A percentile compares a stretch with the other conserved stretches of the same genome.
phyloP scores from a whole-genome alignment of 768 basidiomycete genomes.

The Trametes coccinea region DNA sequence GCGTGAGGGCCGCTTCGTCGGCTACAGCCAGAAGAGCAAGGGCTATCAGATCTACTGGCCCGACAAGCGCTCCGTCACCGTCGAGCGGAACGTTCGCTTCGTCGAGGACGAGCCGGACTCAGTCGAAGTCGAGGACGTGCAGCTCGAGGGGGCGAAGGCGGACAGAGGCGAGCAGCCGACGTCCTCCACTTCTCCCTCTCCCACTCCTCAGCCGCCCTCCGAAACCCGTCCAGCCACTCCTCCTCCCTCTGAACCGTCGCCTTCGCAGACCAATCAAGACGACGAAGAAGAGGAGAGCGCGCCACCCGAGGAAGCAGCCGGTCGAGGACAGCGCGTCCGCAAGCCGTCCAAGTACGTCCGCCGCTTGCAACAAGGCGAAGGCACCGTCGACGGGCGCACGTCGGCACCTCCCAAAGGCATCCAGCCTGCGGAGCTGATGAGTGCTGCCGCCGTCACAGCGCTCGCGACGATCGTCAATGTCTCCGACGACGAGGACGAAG shows the following conservation, averaged over 20 bases:
- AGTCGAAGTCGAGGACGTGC: neutral
- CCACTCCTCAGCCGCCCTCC: neutral
- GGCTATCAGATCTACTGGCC: constrained; percentile 38
- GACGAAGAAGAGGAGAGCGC: neutral
- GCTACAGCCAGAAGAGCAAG: constrained; percentile 34
- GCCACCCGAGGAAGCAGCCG: neutral
- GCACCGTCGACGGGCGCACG: neutral
- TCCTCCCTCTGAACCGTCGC: neutral
- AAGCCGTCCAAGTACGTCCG: constrained; percentile 10
- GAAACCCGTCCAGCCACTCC: neutral
- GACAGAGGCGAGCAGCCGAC: neutral
- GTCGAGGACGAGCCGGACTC: constrained; percentile 1
- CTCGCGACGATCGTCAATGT: neutral
- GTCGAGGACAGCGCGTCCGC: neutral
- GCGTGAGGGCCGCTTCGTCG: constrained; percentile 33
- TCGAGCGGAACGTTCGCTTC: constrained; percentile 30
- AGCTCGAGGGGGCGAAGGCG: constrained; percentile 27
- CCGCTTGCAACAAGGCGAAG: neutral
- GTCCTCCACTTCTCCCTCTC: neutral
- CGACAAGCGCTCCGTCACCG: constrained; percentile 22
- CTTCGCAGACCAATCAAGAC: neutral
- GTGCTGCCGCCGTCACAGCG: neutral
- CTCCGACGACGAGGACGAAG: neutral
- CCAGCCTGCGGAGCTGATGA: neutral
- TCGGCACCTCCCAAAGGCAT: neutral